A percentile compares a stretch with the other conserved stretches of the same genome.
Conservation (phyloP, 805 yeast genomes). For the Starmera amethionina region DNA sequence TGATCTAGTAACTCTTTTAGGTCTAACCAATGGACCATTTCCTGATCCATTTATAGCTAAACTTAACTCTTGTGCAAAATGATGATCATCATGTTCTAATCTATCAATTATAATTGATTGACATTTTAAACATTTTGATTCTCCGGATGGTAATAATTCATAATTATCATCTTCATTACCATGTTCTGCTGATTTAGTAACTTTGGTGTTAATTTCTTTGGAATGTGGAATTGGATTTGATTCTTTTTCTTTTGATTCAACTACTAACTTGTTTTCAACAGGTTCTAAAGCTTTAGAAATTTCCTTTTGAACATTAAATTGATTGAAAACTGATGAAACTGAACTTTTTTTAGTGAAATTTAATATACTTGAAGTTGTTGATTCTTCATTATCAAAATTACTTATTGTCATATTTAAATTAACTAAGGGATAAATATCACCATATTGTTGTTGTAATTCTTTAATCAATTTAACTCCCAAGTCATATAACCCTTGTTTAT, state of each 20-base stretch:
- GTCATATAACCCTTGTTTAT: slow-evolving; percentile 18
- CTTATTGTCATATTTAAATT: slow-evolving; percentile 43
- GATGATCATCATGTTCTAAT: slow-evolving; percentile 46
- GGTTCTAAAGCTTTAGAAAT: not conserved
- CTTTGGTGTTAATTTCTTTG: not conserved
- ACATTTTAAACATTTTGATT: slow-evolving; percentile 5
- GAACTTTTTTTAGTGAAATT: slow-evolving; percentile 12
- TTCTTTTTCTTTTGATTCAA: not conserved
- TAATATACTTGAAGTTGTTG: slow-evolving; percentile 8
- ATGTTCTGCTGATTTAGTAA: not conserved
- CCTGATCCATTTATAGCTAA: slow-evolving; percentile 28
- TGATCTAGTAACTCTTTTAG: slow-evolving; percentile 5
- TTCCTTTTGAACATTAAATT: not conserved
- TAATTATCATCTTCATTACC: not conserved
- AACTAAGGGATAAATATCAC: slow-evolving; percentile 35
- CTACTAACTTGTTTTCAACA: not conserved
- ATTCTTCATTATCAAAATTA: slow-evolving; percentile 36
- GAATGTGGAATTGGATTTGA: too few species aligned
- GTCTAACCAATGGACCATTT: slow-evolving; percentile 6
- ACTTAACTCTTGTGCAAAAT: slow-evolving; percentile 40
- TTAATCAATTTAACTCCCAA: slow-evolving; percentile 30
- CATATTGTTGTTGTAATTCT: slow-evolving; percentile 25
- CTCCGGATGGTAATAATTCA: not conserved
- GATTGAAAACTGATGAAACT: slow-evolving; percentile 4
- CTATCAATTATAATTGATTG: slow-evolving; percentile 11